A percentile compares a stretch with the other conserved stretches of the same genome.
phyloP scores from a whole-genome alignment of 768 basidiomycete genomes.

The Dioszegia crocea region DNA sequence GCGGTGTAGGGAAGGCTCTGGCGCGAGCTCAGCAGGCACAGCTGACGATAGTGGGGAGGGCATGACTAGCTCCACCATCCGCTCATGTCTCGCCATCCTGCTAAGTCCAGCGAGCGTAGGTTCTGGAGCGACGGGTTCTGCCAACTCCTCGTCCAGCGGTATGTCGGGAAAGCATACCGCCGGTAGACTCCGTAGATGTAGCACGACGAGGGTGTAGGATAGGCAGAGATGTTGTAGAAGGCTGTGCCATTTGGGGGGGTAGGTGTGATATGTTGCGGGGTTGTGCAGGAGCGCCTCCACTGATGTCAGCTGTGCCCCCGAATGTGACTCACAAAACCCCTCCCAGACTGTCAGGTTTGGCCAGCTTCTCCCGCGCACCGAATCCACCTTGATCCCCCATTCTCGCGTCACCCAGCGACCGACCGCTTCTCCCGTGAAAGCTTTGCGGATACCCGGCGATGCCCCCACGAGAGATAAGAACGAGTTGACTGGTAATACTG shows the following conservation, averaged over 20 bases:
- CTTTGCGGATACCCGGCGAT: conserved; percentile 26
- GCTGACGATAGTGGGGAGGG: conserved; percentile 27
- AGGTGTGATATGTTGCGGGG: conserved; percentile 40
- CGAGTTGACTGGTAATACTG: conserved; percentile 38
- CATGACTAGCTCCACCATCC: conserved; percentile 48
- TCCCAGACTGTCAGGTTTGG: conserved; percentile 49
- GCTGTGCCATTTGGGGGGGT: conserved; percentile 39
- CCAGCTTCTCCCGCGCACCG: conserved; percentile 35
- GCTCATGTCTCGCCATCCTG: conserved; percentile 33
- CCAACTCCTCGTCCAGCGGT: conserved; percentile 42
- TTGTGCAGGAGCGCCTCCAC: conserved; percentile 49
- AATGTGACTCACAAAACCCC: conserved; percentile 42
- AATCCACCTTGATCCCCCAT: conserved; percentile 38
- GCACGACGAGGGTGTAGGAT: conserved; percentile 45
- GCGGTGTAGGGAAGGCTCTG: conserved; percentile 17
- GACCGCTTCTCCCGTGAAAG: conserved; percentile 44
- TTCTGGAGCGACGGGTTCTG: conserved; percentile 14
- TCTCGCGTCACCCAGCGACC: conserved; percentile 43
- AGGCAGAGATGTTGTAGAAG: conserved; percentile 45
- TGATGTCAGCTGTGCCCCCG: conserved; percentile 13
- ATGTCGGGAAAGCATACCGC: conserved; percentile 33
- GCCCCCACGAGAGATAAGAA: conserved; percentile 40
- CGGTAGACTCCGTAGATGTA: conserved; percentile 43
- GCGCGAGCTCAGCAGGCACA: not conserved
- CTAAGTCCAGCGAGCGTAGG: conserved; percentile 10